phyloP scores from a whole-genome alignment of 805 yeast species.

The Huiozyma sinensis region DNA sequence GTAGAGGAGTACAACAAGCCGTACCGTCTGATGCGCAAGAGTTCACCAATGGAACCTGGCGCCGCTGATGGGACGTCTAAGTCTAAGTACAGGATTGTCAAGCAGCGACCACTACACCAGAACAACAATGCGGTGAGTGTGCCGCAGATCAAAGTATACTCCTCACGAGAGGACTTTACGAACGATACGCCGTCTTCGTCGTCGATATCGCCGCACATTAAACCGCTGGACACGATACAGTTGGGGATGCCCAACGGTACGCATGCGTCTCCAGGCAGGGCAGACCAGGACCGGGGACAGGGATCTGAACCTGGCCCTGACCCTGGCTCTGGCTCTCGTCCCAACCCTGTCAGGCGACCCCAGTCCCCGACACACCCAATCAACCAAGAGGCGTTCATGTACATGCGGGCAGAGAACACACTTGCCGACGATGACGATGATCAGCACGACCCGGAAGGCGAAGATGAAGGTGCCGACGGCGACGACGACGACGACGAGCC shows the following conservation, averaged over 20 bases:
- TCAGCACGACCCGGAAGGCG: not conserved
- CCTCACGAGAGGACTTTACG: slow-evolving; percentile 2
- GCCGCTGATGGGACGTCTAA: no score
- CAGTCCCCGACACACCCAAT: no score
- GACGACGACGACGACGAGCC: not conserved
- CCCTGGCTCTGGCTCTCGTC: no score
- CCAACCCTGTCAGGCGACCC: no score
- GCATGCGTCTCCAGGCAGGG: no score
- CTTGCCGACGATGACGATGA: not conserved
- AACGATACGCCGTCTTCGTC: not conserved
- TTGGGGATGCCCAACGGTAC: slow-evolving; percentile 4
- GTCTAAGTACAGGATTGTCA: no score
- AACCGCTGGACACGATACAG: slow-evolving; percentile 16
- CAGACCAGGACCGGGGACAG: no score
- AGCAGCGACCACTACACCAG: no score
- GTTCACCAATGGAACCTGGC: not conserved
- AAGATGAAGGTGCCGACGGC: not conserved
- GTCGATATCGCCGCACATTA: not conserved
- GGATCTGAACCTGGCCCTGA: no score
- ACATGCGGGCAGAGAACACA: no score
- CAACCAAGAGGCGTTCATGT: no score
- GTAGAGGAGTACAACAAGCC: slow-evolving; percentile 6
- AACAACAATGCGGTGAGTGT: no score
- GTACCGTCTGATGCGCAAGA: slow-evolving; percentile 3
- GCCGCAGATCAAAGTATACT: not conserved